phyloP scores from a whole-genome alignment of 2,329 filamentous ascomycete species.

The Colletotrichum salicis region DNA sequence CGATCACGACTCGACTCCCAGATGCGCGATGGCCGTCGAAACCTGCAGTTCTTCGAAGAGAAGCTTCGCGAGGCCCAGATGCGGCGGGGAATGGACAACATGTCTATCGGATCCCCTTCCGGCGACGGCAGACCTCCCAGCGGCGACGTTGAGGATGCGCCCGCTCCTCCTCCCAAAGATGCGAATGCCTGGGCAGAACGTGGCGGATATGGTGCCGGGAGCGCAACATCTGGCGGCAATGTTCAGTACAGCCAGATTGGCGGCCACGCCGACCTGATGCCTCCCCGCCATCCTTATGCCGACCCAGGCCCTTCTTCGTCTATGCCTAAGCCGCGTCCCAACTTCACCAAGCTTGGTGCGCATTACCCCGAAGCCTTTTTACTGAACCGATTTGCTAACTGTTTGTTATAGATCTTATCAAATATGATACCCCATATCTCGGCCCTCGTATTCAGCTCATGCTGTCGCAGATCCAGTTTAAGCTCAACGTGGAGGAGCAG shows the following conservation, averaged over 20 bases:
- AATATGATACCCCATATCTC: constrained; percentile 95
- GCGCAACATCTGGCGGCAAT: constrained; percentile 73
- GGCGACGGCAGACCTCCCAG: constrained; percentile 55
- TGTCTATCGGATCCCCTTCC: constrained; percentile 68
- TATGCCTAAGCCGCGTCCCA: constrained; percentile 80
- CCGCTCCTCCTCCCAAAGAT: constrained; percentile 81
- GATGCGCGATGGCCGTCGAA: constrained; percentile 91
- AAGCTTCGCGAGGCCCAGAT: constrained; percentile 89
- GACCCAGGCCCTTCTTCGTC: constrained; percentile 75
- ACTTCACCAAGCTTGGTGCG: constrained; percentile 96
- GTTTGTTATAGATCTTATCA: constrained; percentile 83
- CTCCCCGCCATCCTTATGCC: constrained; percentile 81
- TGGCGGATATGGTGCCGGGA: constrained; percentile 50
- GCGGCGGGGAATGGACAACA: constrained; percentile 76
- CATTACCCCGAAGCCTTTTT: constrained; percentile 15
- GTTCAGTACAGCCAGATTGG: constrained; percentile 67
- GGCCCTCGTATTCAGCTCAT: constrained; percentile 98
- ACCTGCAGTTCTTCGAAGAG: constrained; percentile 95
- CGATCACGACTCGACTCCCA: constrained; percentile 91
- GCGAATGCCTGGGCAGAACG: constrained; percentile 45
- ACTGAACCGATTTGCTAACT: constrained; percentile 9
- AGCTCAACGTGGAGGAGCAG: constrained; percentile 97
- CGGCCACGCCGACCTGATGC: constrained; percentile 79
- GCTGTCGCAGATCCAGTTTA: constrained; percentile 98
- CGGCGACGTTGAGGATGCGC: constrained; percentile 60